Base-by-base conservation (phyloP, 768 basidiomycete species). In the Chalciporus pseudorubinellus region DNA sequence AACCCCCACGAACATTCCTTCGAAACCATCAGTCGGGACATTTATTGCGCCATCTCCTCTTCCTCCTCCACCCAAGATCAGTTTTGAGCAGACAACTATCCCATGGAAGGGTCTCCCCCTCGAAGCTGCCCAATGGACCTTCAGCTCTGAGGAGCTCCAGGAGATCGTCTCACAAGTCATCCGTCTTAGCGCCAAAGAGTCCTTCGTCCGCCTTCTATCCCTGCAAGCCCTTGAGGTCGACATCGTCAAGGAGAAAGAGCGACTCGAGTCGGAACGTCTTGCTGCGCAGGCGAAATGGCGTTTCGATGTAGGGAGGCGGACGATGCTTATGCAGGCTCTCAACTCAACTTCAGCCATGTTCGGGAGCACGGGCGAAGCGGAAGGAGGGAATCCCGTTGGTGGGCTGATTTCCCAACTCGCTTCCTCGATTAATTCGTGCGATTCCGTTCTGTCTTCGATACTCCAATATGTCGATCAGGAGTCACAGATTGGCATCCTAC, bases 91-190 rank as follows among this genome's bases (percentile, higher is more conserved):
- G 10, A 60, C 68, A 0, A 76, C 79, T n/a, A 73, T 88, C 16
- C 70, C 74, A 43, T 89, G 81, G 82, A 86, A 85, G 53, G 82
- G 80, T 2, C 70, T 90, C 52, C 79, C 87, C 0, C 70, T 88
- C 21, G 85, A 89, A 52, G 84, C 83, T 1, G 88, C 88, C 10
- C 85, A 63, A 71, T 89, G 70, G 80, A 81, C 64, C 64, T 79
- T 61, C 56, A 72, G 60, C 70, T 88, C 76, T 1, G 26, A 65
- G 13, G 69, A 79, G 55, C 77, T 90, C 26, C 89, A 89, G 61
- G 74, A 79, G 20, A 79, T 89, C 52, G 88, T 89, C 18, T 84
- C 87, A 26, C 75, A 79, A 7, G 85, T 86, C 5, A 87, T 91
- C 57, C 80, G 85, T 13, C 72, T 78, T 18, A 86, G 85, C 10